These are phyloP conservation scores for Brassica balearica DNA, from an alignment of 441 rosid genomes.

Conservation along the genomic window DNA sequence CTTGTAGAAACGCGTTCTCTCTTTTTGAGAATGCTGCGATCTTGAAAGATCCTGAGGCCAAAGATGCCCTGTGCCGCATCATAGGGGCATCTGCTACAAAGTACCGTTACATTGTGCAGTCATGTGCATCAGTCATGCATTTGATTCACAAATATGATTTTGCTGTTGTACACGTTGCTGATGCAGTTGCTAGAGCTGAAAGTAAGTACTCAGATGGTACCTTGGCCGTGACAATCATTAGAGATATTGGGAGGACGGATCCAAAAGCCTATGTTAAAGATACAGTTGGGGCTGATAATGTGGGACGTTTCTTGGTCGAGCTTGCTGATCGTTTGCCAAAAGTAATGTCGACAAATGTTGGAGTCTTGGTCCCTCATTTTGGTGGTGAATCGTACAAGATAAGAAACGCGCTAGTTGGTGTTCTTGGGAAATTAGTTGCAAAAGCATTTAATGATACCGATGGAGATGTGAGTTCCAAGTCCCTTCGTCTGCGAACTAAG, in stretches of 20 bases:
- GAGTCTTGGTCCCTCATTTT: conserved; percentile 90
- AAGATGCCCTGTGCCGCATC: conserved; percentile 83
- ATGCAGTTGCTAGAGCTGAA: conserved; percentile 90
- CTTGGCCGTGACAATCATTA: conserved; percentile 80
- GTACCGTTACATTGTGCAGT: conserved; percentile 78
- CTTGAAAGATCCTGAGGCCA: conserved; percentile 77
- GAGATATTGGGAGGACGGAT: conserved; percentile 95
- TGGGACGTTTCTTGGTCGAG: conserved; percentile 96
- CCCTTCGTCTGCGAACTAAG: conserved; percentile 87
- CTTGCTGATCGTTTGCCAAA: conserved; percentile 90
- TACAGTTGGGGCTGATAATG: conserved; percentile 90
- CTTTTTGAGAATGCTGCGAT: conserved; percentile 82
- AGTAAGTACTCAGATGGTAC: conserved; percentile 93
- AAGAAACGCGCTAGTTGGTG: conserved; percentile 88
- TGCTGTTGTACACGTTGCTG: conserved; percentile 83
- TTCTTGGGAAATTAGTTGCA: conserved; percentile 85
- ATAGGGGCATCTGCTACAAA: conserved; percentile 89
- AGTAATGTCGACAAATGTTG: conserved; percentile 81
- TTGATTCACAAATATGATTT: conserved; percentile 92
- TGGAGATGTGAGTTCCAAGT: conserved; percentile 83
- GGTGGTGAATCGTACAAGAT: conserved; percentile 98
- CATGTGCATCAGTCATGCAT: conserved; percentile 89
- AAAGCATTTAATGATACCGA: conserved; percentile 88
- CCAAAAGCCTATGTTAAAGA: conserved; percentile 89
- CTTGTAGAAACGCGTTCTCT: conserved; percentile 67